Conservation (phyloP, 768 basidiomycete species). For the Butyriboletus loyo region DNA sequence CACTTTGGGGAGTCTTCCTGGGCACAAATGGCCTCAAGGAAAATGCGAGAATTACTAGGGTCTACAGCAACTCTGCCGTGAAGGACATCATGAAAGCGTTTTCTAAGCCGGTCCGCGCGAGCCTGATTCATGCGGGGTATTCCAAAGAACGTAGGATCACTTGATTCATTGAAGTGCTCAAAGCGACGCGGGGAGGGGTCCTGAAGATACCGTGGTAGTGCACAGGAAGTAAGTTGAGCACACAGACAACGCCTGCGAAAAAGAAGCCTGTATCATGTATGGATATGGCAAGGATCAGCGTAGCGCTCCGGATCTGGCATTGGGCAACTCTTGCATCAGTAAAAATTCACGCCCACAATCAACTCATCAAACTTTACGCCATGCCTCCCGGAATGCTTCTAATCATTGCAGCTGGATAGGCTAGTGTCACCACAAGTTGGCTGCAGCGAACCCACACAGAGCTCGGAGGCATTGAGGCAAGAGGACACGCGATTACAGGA, state of each 20-base stretch:
- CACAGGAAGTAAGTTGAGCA: conserved; percentile 8
- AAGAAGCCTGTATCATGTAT: background rate
- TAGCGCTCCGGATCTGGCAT: background rate
- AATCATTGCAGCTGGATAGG: no score
- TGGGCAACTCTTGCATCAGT: conserved; percentile 1
- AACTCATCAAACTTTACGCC: background rate
- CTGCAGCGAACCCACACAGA: no score
- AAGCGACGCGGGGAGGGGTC: background rate
- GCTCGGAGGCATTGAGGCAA: no score
- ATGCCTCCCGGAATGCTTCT: no score
- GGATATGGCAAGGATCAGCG: background rate
- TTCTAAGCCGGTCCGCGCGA: conserved; percentile 30
- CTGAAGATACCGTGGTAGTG: background rate
- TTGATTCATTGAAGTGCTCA: no score
- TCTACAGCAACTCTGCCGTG: conserved; percentile 29
- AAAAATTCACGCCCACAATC: background rate
- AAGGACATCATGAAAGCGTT: conserved; percentile 35
- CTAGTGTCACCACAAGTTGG: no score
- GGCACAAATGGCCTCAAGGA: conserved; percentile 46
- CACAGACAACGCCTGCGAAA: background rate
- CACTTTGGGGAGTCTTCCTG: conserved; percentile 40
- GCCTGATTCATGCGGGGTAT: conserved; percentile 11
- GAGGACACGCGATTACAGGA: no score
- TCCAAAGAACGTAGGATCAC: background rate
- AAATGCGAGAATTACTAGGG: conserved; percentile 25